Evolutionary conservation across 192 early-diverging fungal species (phyloP).

Genomic region (Chytriomyces sp.): DNA sequence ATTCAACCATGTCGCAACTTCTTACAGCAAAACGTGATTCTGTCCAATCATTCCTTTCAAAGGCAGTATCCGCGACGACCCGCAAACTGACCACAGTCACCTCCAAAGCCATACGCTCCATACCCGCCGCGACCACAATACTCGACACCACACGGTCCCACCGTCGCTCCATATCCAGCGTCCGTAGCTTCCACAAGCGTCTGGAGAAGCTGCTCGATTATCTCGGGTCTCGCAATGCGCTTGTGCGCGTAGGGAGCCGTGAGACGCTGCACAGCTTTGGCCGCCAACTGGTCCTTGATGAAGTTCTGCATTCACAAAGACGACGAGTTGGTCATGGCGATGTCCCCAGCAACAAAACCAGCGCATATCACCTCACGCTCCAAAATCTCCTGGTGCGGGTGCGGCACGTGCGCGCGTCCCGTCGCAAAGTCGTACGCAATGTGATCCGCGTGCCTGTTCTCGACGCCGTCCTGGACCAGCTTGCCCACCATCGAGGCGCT

Average conservation of each 20-base stretch:
- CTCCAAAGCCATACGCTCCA: too few species aligned
- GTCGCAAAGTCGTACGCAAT: not conserved
- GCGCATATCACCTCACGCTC: not conserved
- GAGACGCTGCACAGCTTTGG: not conserved
- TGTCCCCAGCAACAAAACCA: too few species aligned
- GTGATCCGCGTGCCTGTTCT: constrained; percentile 8
- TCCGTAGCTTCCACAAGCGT: not conserved
- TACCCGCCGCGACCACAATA: too few species aligned
- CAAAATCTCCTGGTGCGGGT: not conserved
- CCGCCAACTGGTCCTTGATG: constrained; percentile 1
- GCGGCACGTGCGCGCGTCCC: not conserved
- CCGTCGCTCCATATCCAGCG: not conserved
- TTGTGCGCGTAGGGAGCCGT: constrained; percentile 5
- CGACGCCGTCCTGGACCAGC: not conserved
- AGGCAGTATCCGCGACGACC: too few species aligned
- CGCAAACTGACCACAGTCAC: too few species aligned
- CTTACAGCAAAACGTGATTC: too few species aligned
- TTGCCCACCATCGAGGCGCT: not conserved
- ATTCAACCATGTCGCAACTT: too few species aligned
- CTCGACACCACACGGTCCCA: not conserved
- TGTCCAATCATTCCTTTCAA: too few species aligned
- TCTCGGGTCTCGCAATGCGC: not conserved
- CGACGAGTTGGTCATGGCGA: not conserved
- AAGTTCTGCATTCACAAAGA: not conserved
- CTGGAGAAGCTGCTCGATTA: too few species aligned